These are phyloP conservation scores for Vitis hybrid DNA, from an alignment of 177 flowering plant species.

Conservation along the genomic window DNA sequence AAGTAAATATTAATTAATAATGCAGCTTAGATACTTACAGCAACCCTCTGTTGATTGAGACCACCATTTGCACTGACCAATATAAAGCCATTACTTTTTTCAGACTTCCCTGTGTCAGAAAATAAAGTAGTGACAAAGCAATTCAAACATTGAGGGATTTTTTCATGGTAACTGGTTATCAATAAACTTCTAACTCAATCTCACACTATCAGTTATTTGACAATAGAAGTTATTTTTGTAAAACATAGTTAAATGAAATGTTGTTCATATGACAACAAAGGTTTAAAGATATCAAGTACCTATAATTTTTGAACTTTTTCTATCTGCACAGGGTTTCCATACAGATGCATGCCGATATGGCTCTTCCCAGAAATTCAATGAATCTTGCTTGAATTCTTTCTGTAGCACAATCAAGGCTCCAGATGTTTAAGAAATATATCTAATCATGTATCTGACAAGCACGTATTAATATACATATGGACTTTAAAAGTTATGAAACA, in stretches of 20 bases:
- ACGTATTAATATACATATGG: background rate
- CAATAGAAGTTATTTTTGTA: background rate
- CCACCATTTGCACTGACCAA: slow-evolving; percentile 98
- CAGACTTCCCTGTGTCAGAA: slow-evolving; percentile 42
- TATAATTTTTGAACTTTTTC: slow-evolving; percentile 17
- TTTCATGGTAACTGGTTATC: background rate
- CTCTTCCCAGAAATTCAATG: slow-evolving; percentile 60
- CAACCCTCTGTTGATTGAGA: slow-evolving; percentile 97
- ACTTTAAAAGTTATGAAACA: slow-evolving; percentile 10
- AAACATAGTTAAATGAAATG: background rate
- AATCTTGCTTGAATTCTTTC: slow-evolving; percentile 51
- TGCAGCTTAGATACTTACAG: slow-evolving; percentile 52
- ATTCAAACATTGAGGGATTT: background rate
- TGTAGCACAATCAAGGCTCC: slow-evolving; percentile 24
- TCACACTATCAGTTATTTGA: too few species aligned
- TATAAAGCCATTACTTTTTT: slow-evolving; percentile 60
- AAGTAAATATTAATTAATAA: background rate
- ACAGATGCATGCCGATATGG: slow-evolving; percentile 50
- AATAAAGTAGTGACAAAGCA: slow-evolving; percentile 9
- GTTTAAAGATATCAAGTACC: slow-evolving; percentile 27
- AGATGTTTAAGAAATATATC: background rate
- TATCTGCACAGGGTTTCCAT: slow-evolving; percentile 89
- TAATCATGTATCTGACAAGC: background rate
- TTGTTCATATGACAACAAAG: background rate
- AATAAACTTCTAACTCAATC: background rate